A percentile compares a stretch with the other conserved stretches of the same genome.
phyloP scores from a whole-genome alignment of 2,329 filamentous ascomycete genomes.

The Thermoascus crustaceus region DNA sequence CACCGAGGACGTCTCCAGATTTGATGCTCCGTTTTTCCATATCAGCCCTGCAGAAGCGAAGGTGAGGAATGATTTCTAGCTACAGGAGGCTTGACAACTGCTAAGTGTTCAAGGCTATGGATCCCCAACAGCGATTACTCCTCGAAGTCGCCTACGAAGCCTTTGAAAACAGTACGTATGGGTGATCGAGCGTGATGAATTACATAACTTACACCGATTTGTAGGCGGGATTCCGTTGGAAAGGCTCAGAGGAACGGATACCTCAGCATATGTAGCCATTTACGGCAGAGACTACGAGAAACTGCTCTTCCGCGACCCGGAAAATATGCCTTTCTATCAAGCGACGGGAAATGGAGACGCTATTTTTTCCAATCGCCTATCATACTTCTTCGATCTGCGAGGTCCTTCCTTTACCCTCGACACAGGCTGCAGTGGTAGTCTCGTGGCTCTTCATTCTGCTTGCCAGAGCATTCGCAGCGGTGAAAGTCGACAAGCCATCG shows the following conservation, averaged over 20 bases:
- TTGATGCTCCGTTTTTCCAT: background rate
- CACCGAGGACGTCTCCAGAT: background rate
- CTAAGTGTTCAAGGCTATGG: background rate
- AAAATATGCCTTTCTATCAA: background rate
- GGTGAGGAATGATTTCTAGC: too few species aligned
- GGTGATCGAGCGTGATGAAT: background rate
- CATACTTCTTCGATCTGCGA: slow-evolving; percentile 9
- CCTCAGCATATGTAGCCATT: background rate
- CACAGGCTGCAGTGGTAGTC: slow-evolving; percentile 13
- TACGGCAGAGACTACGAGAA: background rate
- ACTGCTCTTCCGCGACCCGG: background rate
- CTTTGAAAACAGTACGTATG: slow-evolving; percentile 3
- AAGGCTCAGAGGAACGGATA: background rate
- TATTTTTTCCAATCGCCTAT: slow-evolving; percentile 3
- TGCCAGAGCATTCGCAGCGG: slow-evolving; percentile 3
- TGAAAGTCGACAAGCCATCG: slow-evolving; percentile 3
- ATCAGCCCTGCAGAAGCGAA: background rate
- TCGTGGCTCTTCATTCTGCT: slow-evolving; percentile 10
- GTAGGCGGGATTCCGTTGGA: background rate
- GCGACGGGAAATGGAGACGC: background rate
- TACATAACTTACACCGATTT: background rate
- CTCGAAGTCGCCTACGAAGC: slow-evolving; percentile 5
- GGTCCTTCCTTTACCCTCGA: slow-evolving; percentile 11
- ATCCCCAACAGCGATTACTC: slow-evolving; percentile 6
- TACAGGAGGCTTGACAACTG: background rate